phyloP scores from a whole-genome alignment of 331 rosid species.

The Ulmus americana region DNA sequence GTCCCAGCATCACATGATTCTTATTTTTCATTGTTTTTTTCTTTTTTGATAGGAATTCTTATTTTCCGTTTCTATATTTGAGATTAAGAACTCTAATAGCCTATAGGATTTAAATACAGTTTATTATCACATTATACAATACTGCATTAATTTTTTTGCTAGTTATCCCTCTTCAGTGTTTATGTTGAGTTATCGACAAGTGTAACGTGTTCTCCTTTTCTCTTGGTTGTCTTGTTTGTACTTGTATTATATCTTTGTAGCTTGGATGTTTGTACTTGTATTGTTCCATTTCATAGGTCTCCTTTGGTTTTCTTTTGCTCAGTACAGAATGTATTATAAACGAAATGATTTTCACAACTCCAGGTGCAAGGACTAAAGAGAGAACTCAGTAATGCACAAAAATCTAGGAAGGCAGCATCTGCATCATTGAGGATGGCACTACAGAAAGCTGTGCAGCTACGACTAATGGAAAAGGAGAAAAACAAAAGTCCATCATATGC shows the following conservation, averaged over 20 bases:
- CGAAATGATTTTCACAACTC: slow-evolving; percentile 23
- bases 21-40: background rate
- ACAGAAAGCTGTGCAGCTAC: slow-evolving; percentile 81
- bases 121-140: no score
- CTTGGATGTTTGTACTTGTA: background rate
- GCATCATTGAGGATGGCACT: slow-evolving; percentile 72
- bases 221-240: background rate
- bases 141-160: no score
- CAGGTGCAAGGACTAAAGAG: slow-evolving; percentile 90
- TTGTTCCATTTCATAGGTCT: background rate
- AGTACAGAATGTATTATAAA: slow-evolving; percentile 10
- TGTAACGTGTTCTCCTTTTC: background rate
- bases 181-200: slow-evolving; percentile 1
- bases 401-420: slow-evolving; percentile 75
- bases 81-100: background rate
- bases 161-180: background rate
- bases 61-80: background rate
- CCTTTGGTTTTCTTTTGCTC: slow-evolving; percentile 11
- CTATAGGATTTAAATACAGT: background rate
- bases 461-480: slow-evolving; percentile 89
- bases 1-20: background rate
- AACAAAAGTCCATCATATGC: slow-evolving; percentile 97
- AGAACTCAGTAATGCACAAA: slow-evolving; percentile 76
- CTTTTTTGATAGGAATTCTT: no score
- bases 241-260: slow-evolving; percentile 2